Evolutionary conservation across 106 monocot genomes (phyloP).

Genomic region (Acorus gramineus): DNA sequence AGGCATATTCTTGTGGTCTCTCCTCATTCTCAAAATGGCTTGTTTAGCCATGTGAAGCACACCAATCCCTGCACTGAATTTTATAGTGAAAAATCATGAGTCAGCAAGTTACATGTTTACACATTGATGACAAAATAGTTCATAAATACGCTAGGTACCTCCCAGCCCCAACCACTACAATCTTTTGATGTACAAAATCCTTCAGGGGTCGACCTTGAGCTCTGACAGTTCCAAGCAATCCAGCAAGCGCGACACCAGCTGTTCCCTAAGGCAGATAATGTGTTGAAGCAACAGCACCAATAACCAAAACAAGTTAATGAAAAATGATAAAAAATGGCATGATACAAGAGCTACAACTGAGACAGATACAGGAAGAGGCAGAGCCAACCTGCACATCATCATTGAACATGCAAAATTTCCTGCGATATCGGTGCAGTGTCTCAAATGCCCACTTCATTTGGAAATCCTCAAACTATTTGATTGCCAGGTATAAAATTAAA

Average conservation of each 20-base stretch:
- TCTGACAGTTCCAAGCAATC: constrained; percentile 84
- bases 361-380: neutral
- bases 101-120: neutral
- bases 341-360: neutral
- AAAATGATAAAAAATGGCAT: too few species aligned
- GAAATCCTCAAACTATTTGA: constrained; percentile 89
- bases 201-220: constrained; percentile 75
- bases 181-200: constrained; percentile 85
- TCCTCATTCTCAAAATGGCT: constrained; percentile 53
- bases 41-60: constrained; percentile 93
- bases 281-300: too few species aligned
- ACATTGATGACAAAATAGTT: neutral
- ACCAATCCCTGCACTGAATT: constrained; percentile 94
- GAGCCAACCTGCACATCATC: constrained; percentile 88
- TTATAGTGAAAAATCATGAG: constrained; percentile 6
- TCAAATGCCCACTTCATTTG: constrained; percentile 99
- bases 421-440: constrained; percentile 88
- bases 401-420: constrained; percentile 97
- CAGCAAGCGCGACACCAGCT: constrained; percentile 97
- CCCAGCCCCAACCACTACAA: constrained; percentile 98
- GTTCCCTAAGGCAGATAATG: constrained; percentile 54
- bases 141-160: constrained; percentile 40
- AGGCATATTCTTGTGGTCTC: constrained; percentile 23
- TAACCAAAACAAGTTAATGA: too few species aligned
- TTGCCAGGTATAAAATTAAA: neutral